Conservation (phyloP, 352 stramenopile species). For the Phytophthora podocarpi region DNA sequence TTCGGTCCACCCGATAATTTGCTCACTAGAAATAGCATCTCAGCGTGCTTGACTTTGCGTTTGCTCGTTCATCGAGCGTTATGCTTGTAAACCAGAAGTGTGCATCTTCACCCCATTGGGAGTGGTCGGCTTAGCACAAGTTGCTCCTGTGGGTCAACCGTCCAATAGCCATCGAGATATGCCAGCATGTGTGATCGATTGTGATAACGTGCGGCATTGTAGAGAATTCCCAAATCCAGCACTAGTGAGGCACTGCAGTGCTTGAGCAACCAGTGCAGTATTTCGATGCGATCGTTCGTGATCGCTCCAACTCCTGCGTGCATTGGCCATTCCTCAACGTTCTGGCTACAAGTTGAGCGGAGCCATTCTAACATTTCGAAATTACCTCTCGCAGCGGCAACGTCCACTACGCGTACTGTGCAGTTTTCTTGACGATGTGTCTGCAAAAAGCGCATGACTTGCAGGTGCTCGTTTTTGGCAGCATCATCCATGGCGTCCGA, state of each 20-base stretch:
- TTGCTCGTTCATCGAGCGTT: too few relatives aligned
- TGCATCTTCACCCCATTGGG: too few relatives aligned
- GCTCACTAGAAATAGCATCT: too few relatives aligned
- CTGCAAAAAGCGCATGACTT: slow-evolving; percentile 37
- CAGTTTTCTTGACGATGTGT: slow-evolving; percentile 20
- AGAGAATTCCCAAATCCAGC: slow-evolving; percentile 22
- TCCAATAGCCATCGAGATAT: slow-evolving; percentile 28
- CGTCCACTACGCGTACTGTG: slow-evolving; percentile 27
- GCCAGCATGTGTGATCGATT: slow-evolving; percentile 30
- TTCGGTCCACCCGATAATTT: too few relatives aligned
- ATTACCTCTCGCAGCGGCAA: slow-evolving; percentile 18
- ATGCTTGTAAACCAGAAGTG: too few relatives aligned
- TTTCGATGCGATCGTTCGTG: slow-evolving; percentile 25
- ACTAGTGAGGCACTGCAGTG: background rate
- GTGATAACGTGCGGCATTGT: slow-evolving; percentile 22
- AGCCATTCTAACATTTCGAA: slow-evolving; percentile 37
- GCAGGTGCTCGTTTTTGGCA: slow-evolving; percentile 26
- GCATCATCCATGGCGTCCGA: slow-evolving; percentile 41
- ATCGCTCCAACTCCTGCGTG: slow-evolving; percentile 27
- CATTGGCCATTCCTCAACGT: slow-evolving; percentile 19
- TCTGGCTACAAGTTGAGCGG: background rate
- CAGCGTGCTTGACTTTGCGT: too few relatives aligned
- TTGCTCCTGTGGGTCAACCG: background rate
- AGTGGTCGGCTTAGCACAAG: background rate
- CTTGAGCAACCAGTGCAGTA: slow-evolving; percentile 33